Evolutionary conservation across 805 yeast species (phyloP).

Genomic region (Candida boleticola): DNA sequence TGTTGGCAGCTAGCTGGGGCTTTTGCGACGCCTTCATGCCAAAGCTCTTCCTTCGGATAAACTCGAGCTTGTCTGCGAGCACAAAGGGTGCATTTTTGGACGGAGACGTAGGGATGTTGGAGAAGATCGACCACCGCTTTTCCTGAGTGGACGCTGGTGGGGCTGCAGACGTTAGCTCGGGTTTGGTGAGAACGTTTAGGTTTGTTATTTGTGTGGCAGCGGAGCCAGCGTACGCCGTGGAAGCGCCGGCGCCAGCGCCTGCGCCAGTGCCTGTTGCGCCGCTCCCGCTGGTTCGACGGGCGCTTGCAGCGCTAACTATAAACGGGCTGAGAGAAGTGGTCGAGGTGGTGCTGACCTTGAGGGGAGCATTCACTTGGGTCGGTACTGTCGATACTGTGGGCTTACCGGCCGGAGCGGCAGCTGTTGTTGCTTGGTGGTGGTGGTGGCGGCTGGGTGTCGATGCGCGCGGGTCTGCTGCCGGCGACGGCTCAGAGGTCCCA

Average conservation of each 20-base stretch:
- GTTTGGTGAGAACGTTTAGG: slow-evolving; percentile 32
- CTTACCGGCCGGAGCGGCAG: background rate
- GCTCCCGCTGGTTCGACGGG: too few species aligned
- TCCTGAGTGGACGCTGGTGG: slow-evolving; percentile 1
- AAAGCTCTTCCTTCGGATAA: slow-evolving; percentile 7
- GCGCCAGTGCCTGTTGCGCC: background rate
- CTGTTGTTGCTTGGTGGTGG: background rate
- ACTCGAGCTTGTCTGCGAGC: slow-evolving; percentile 14
- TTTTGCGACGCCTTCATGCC: background rate
- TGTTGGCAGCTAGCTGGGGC: background rate
- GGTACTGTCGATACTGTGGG: too few species aligned
- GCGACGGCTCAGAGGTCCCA: background rate
- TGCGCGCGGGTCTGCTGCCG: background rate
- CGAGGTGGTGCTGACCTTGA: background rate
- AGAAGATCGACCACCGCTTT: background rate
- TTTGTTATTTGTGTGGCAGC: slow-evolving; percentile 30
- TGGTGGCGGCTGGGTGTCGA: background rate
- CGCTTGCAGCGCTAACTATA: background rate
- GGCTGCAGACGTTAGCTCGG: slow-evolving; percentile 12
- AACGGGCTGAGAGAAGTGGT: background rate
- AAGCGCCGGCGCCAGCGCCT: slow-evolving; percentile 1
- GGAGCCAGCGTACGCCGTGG: background rate
- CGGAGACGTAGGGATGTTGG: background rate
- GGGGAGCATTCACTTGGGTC: background rate
- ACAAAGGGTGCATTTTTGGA: slow-evolving; percentile 10